Conservation (phyloP, 495 filamentous ascomycete species). For the Polyplosphaeria fusca region DNA sequence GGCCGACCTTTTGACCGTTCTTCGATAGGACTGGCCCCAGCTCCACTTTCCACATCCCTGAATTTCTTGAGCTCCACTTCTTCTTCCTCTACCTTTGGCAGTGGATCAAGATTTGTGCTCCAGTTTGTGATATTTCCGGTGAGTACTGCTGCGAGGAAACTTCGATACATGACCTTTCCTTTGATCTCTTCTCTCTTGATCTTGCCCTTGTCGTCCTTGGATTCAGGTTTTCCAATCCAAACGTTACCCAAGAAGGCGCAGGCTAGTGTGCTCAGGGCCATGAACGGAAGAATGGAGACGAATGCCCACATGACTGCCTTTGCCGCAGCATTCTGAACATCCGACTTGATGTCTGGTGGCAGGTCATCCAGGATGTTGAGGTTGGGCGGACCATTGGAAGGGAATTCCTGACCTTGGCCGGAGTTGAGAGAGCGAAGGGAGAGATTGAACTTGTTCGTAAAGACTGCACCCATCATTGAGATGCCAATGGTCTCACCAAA, state of each 20-base stretch:
- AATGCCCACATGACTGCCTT: slow-evolving; percentile 57
- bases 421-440: slow-evolving; percentile 23
- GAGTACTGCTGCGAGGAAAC: not conserved
- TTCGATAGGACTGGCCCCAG: too few relatives aligned
- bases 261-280: slow-evolving; percentile 48
- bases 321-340: slow-evolving; percentile 39
- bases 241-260: slow-evolving; percentile 53
- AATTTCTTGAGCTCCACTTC: not conserved
- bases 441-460: slow-evolving; percentile 51
- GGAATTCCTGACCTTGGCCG: slow-evolving; percentile 11
- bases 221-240: slow-evolving; percentile 44
- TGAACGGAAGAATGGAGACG: slow-evolving; percentile 53
- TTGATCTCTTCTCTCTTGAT: slow-evolving; percentile 4
- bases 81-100: not conserved
- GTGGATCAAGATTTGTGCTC: not conserved
- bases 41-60: not conserved
- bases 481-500: slow-evolving; percentile 58
- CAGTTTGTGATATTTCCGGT: not conserved
- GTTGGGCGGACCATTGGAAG: slow-evolving; percentile 27
- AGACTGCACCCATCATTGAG: slow-evolving; percentile 60
- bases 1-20: too few relatives aligned
- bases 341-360: slow-evolving; percentile 16
- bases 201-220: slow-evolving; percentile 26
- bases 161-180: slow-evolving; percentile 5
- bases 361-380: slow-evolving; percentile 19